Conservation (phyloP, 768 basidiomycete species). For the Terana coerulea region DNA sequence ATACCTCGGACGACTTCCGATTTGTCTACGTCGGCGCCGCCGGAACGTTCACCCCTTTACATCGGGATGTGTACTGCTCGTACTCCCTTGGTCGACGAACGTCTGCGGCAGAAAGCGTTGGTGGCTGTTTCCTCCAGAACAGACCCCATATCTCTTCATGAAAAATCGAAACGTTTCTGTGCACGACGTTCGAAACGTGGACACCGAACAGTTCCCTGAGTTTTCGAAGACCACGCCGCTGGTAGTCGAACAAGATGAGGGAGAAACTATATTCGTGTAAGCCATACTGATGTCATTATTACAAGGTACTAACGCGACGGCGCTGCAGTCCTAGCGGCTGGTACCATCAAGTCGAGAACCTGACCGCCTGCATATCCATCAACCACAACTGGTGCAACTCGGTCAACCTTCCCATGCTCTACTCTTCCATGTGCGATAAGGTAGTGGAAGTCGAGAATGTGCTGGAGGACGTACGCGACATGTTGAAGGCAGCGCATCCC, state of each 20-base stretch:
- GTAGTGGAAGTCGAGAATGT: constrained; percentile 25
- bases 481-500: constrained; percentile 9
- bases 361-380: constrained; percentile 28
- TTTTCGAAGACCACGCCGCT: constrained; percentile 15
- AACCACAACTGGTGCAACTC: constrained; percentile 32
- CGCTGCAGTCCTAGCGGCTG: constrained; percentile 25
- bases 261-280: constrained; percentile 29
- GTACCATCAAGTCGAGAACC: constrained; percentile 29
- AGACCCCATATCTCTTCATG: constrained; percentile 20
- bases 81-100: constrained; percentile 30
- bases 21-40: constrained; percentile 26
- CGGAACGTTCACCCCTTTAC: constrained; percentile 26
- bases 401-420: constrained; percentile 24
- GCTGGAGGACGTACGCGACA: constrained; percentile 25
- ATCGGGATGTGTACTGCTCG: constrained; percentile 28
- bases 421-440: constrained; percentile 26
- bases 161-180: constrained; percentile 14
- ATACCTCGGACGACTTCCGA: constrained; percentile 27
- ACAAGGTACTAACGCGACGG: background rate
- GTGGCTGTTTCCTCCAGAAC: constrained; percentile 27
- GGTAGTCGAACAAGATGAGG: constrained; percentile 22
- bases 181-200: constrained; percentile 22
- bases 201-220: constrained; percentile 12
- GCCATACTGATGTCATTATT: background rate
- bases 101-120: constrained; percentile 25